These are phyloP conservation scores for Neofusicoccum laricinum DNA, from an alignment of 2,329 filamentous ascomycete genomes.

Conservation along the genomic window DNA sequence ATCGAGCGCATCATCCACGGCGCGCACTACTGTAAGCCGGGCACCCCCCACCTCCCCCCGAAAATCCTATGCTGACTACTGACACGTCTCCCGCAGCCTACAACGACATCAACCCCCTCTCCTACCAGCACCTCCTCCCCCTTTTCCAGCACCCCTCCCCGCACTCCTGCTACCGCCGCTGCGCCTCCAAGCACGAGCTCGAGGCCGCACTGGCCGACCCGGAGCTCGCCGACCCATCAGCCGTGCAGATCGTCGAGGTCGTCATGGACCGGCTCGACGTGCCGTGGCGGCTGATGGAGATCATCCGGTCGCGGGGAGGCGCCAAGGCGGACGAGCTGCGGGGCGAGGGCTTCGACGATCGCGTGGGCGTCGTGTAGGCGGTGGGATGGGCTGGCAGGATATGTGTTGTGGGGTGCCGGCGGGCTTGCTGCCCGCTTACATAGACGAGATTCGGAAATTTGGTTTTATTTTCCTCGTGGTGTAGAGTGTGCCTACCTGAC, in stretches of 20 bases:
- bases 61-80: too few relatives aligned
- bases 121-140: constrained; percentile 39
- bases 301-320: constrained; percentile 35
- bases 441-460: too few relatives aligned
- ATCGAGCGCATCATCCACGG: constrained; percentile 43
- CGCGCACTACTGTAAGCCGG: constrained; percentile 32
- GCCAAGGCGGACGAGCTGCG: constrained; percentile 35
- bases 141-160: constrained; percentile 38
- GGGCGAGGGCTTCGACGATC: constrained; percentile 34
- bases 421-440: too few relatives aligned
- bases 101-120: constrained; percentile 40
- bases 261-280: constrained; percentile 42
- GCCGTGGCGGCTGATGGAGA: constrained; percentile 33
- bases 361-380: too few relatives aligned
- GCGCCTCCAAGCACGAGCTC: constrained; percentile 37
- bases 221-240: constrained; percentile 28
- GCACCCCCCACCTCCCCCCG: neutral
- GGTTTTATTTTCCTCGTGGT: too few relatives aligned
- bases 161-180: constrained; percentile 33
- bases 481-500: too few relatives aligned
- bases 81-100: too few relatives aligned
- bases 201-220: constrained; percentile 30
- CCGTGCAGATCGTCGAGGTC: constrained; percentile 41
- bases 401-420: too few relatives aligned
- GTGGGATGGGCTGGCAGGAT: too few relatives aligned